Evolutionary conservation across 768 basidiomycete genomes (phyloP).

Genomic region (Lactarius sp.): DNA sequence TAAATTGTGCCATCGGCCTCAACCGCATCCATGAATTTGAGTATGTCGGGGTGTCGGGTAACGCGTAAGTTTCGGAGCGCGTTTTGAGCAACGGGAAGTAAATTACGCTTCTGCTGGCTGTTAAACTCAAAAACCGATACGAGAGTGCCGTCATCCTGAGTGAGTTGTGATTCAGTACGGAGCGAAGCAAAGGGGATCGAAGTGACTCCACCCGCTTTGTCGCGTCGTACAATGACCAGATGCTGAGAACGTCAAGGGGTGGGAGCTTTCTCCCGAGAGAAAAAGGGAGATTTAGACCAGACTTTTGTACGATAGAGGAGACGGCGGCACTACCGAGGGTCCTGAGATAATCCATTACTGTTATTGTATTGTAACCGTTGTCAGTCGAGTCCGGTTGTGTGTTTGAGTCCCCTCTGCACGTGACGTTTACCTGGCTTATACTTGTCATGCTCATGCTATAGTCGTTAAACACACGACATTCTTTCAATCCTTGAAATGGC

Average conservation of each 20-base stretch:
- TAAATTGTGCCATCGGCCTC: slow-evolving; percentile 85
- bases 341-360: slow-evolving; percentile 84
- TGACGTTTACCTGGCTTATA: neutral
- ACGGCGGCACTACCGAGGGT: slow-evolving; percentile 82
- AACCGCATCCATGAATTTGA: slow-evolving; percentile 91
- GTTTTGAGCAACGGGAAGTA: slow-evolving; percentile 79
- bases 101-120: slow-evolving; percentile 54
- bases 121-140: slow-evolving; percentile 95
- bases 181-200: slow-evolving; percentile 15
- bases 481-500: slow-evolving; percentile 3
- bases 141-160: slow-evolving; percentile 78
- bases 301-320: slow-evolving; percentile 87
- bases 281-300: slow-evolving; percentile 87
- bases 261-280: slow-evolving; percentile 69
- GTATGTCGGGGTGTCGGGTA: slow-evolving; percentile 90
- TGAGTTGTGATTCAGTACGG: slow-evolving; percentile 23
- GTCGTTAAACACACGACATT: neutral
- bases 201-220: slow-evolving; percentile 66
- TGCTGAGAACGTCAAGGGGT: slow-evolving; percentile 57
- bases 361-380: too few species aligned
- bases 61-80: slow-evolving; percentile 85
- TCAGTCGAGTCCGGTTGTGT: too few species aligned
- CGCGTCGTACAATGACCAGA: slow-evolving; percentile 86
- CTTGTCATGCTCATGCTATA: neutral
- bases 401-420: neutral